phyloP scores from a whole-genome alignment of 1,284 basidiomycete genomes.

The Leccinum fallax region DNA sequence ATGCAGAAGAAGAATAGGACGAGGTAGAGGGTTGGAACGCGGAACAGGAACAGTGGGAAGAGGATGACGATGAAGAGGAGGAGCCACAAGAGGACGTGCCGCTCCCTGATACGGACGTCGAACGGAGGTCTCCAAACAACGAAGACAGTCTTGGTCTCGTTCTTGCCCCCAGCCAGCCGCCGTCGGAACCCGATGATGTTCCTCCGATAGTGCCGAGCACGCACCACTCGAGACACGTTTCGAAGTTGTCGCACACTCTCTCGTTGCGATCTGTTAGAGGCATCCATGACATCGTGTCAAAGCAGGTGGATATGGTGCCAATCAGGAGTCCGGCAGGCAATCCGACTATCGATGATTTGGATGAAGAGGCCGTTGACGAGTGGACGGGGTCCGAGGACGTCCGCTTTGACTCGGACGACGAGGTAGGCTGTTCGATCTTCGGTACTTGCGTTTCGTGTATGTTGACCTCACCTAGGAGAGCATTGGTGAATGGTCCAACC shows the following conservation, averaged over 20 bases:
- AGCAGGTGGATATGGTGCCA: constrained; percentile 33
- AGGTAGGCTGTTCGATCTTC: constrained; percentile 43
- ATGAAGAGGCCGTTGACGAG: constrained; percentile 60
- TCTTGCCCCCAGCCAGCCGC: constrained; percentile 19
- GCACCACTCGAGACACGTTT: constrained; percentile 71
- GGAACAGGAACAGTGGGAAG: too few species aligned
- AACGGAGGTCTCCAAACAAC: constrained; percentile 31
- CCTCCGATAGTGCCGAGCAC: constrained; percentile 52
- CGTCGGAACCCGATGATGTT: constrained; percentile 36
- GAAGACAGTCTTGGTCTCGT: constrained; percentile 19
- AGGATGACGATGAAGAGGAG: constrained; percentile 47
- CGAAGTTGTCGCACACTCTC: constrained; percentile 63
- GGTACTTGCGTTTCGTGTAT: constrained; percentile 7
- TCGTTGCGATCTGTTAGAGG: constrained; percentile 67
- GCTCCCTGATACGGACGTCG: constrained; percentile 26
- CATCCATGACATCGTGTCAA: constrained; percentile 33
- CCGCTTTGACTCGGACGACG: constrained; percentile 58
- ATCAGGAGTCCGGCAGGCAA: constrained; percentile 34
- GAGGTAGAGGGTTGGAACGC: too few species aligned
- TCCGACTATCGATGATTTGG: constrained; percentile 41
- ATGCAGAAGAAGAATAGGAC: too few species aligned
- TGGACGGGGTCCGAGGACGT: constrained; percentile 83
- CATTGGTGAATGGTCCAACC: constrained; percentile 86
- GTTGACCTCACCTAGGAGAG: constrained; percentile 49
- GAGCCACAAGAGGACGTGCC: constrained; percentile 46